Conservation (phyloP, 2,329 filamentous ascomycete genomes). For the Cordyceps pruinosa region DNA sequence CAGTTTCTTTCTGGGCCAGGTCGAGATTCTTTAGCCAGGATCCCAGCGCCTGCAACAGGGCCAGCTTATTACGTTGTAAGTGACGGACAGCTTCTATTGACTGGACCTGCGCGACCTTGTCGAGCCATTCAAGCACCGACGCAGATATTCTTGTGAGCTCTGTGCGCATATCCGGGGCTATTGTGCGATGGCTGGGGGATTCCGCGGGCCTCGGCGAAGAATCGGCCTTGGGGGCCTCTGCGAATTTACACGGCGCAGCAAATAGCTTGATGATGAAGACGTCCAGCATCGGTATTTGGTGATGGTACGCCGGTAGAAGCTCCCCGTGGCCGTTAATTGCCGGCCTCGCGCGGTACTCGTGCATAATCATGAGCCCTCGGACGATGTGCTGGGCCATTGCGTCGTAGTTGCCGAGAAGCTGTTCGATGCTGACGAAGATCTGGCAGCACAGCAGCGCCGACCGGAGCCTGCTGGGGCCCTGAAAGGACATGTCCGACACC, state of each 20-base stretch:
- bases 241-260: conserved; percentile 34
- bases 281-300: conserved; percentile 32
- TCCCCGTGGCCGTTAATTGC: conserved; percentile 19
- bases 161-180: conserved; percentile 31
- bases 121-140: conserved; percentile 27
- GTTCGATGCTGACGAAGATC: conserved; percentile 41
- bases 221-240: conserved; percentile 21
- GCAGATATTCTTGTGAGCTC: conserved; percentile 27
- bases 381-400: conserved; percentile 38
- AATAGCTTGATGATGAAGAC: conserved; percentile 37
- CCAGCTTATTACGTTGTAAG: neutral
- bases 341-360: conserved; percentile 33
- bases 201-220: conserved; percentile 17
- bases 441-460: conserved; percentile 40
- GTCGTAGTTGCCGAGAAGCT: conserved; percentile 32
- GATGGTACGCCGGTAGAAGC: conserved; percentile 26
- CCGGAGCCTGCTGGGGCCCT: conserved; percentile 24
- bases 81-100: neutral
- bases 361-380: conserved; percentile 37
- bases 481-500: conserved; percentile 30
- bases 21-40: neutral
- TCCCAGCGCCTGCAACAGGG: neutral
- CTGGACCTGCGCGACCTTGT: neutral
- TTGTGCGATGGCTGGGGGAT: conserved; percentile 21
- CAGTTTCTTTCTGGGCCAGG: conserved; percentile 7